A percentile compares a stretch with the other conserved stretches of the same genome.
Conservation (phyloP, 108 stramenopile species). For the Nannochloropsis granulata region DNA sequence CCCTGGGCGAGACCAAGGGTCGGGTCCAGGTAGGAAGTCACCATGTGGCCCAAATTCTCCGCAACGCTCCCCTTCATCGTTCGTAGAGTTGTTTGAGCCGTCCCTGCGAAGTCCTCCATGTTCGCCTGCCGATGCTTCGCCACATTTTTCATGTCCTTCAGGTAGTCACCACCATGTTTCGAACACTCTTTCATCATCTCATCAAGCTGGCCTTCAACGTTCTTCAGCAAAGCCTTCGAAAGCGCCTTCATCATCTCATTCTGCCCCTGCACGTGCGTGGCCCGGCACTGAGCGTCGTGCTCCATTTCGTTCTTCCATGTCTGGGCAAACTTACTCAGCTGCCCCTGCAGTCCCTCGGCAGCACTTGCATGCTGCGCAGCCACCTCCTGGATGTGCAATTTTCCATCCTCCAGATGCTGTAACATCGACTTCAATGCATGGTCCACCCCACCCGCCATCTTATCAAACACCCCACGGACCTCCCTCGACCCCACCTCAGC, state of each 20-base stretch:
- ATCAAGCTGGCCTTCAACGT: neutral
- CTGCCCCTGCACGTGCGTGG: neutral
- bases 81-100: neutral
- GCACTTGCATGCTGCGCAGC: neutral
- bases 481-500: neutral
- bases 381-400: neutral
- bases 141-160: neutral
- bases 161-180: neutral
- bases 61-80: neutral
- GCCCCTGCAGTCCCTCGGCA: neutral
- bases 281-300: neutral
- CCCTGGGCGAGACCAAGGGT: neutral
- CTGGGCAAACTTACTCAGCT: neutral
- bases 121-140: neutral
- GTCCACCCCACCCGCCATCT: neutral
- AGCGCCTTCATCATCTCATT: neutral
- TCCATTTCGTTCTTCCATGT: neutral
- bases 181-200: neutral
- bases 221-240: neutral
- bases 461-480: neutral
- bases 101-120: neutral
- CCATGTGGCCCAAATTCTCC: neutral
- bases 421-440: neutral
- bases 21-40: neutral
- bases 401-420: neutral